These are phyloP conservation scores for Candida nonsorbophila DNA, from an alignment of 805 yeast species.

Conservation along the genomic window DNA sequence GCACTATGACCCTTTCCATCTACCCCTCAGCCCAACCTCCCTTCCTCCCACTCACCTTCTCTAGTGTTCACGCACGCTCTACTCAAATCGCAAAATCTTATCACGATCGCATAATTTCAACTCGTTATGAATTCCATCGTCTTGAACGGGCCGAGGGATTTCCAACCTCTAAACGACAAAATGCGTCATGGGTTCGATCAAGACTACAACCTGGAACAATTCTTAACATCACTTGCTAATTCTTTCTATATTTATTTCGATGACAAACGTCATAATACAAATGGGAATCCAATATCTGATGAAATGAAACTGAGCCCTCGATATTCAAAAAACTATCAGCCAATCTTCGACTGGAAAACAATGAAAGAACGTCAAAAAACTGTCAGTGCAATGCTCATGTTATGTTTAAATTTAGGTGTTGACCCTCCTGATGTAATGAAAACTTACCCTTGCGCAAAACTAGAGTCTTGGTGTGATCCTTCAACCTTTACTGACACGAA, in stretches of 20 bases:
- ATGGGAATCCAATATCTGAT: constrained; percentile 70
- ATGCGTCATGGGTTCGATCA: constrained; percentile 65
- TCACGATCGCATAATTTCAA: neutral
- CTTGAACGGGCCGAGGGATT: constrained; percentile 26
- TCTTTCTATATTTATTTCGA: constrained; percentile 82
- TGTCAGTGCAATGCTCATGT: constrained; percentile 84
- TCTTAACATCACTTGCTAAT: constrained; percentile 52
- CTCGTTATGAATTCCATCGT: neutral
- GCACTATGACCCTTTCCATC: neutral
- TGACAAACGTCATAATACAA: constrained; percentile 86
- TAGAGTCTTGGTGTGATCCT: constrained; percentile 95
- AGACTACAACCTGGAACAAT: constrained; percentile 53
- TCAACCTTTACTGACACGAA: constrained; percentile 73
- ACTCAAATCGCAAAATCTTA: neutral
- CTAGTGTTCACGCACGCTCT: neutral
- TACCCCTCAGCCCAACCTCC: neutral
- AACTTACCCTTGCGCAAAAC: constrained; percentile 86
- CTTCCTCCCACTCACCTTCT: neutral
- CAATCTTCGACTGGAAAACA: constrained; percentile 84
- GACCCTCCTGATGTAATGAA: constrained; percentile 96
- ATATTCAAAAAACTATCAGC: constrained; percentile 50
- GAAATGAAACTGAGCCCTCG: constrained; percentile 43
- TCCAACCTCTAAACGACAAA: constrained; percentile 47
- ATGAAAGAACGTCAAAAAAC: constrained; percentile 90
- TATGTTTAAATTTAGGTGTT: constrained; percentile 89